Percentiles rank a stretch among this genome's conserved stretches.
Evolutionary conservation across 768 basidiomycete genomes (phyloP).

Genomic region (Pleurotus tuoliensis): DNA sequence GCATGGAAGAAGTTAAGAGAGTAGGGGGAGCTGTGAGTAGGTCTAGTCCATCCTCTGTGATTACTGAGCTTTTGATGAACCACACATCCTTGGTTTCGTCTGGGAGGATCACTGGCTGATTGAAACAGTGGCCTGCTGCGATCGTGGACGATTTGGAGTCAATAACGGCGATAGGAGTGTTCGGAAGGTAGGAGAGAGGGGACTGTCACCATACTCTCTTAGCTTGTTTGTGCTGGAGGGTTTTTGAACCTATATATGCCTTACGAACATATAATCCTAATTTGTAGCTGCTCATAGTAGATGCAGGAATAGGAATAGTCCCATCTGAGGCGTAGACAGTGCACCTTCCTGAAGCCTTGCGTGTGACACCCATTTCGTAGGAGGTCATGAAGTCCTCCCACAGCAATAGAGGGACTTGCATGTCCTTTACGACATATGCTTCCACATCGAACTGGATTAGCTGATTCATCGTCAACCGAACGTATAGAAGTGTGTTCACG

Average conservation of each 20-base stretch:
- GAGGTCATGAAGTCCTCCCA: constrained; percentile 24
- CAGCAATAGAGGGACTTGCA: constrained; percentile 22
- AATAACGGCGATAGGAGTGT: background rate
- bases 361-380: constrained; percentile 16
- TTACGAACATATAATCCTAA: no score
- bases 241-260: no score
- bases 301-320: no score
- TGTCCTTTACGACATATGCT: constrained; percentile 20
- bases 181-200: no score
- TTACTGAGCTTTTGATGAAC: constrained; percentile 14
- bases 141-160: no score
- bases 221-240: no score
- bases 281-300: no score
- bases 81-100: constrained; percentile 5
- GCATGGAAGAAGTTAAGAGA: background rate
- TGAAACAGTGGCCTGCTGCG: no score
- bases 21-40: no score
- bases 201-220: no score
- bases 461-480: no score
- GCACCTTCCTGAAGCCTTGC: constrained; percentile 7
- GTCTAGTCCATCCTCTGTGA: constrained; percentile 7
- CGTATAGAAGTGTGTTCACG: background rate
- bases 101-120: background rate
- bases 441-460: constrained; percentile 16
- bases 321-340: background rate